Evolutionary conservation across 1,139 yeast genomes (phyloP), one percentile per base, ranked within the genome.

Genomic region (Candida smagusa): DNA sequence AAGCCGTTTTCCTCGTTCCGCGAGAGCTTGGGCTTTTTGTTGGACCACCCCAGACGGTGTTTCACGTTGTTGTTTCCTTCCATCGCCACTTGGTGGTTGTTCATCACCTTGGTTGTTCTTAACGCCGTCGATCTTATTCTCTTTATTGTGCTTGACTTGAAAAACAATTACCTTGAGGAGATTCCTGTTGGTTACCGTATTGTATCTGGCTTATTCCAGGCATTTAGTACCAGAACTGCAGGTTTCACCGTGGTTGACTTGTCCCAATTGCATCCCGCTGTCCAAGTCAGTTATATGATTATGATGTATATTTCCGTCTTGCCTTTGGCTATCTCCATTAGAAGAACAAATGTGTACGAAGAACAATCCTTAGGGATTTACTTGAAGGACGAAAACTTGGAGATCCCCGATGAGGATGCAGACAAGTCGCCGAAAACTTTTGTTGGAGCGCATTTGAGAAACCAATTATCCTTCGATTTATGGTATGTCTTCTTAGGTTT

Each of bases 271-370:
- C 95, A 90, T 53, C 92, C 97, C 0, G 95, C 96, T 0, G 86
- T 92, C 33, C 96, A 88, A 58, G 95, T 92, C 30, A 82, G 95
- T 52, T 94, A 94, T 58, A 75, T 89, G 81, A 74, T 92, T 45
- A 90, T 92, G 97, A 92, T 92, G 98, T 92, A 94, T 65, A 88
- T 94, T 23, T 90, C 97, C 5, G 97, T 92, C 35, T 70, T 90
- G 54, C 99, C 99, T 0, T 68, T 92, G 53, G 98, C 98, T 29
- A 92, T 92, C 51, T 87, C 97, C 32, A 89, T 92, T 48, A 81
- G 99, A 63, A 77, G 97, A 57, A 92, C 98, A 16, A 92, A 92
- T 58, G 99, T 92, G 34, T 92, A 92, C 61, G 99, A 92, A 57
- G 98, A 92, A 55, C 97, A 89, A 57, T 85, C 96, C 0, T 66